Percentiles rank a stretch among this genome's conserved stretches.
Conservation (phyloP, 2,329 filamentous ascomycete species). For the Botryotinia globosa region DNA sequence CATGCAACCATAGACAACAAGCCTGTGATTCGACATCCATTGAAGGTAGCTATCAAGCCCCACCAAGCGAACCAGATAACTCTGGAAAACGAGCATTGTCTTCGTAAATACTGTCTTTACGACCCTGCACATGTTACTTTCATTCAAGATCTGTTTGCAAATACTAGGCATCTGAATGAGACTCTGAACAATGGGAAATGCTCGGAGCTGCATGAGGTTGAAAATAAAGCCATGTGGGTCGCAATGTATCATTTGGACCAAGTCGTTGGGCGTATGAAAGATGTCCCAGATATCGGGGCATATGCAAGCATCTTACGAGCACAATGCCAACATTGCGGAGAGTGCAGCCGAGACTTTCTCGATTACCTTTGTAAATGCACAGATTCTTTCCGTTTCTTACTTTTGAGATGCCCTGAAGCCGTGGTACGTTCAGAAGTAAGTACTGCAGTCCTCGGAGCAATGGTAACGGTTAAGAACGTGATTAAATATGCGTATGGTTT, state of each 20-base stretch:
- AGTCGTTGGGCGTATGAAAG: conserved; percentile 68
- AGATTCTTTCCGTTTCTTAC: conserved; percentile 59
- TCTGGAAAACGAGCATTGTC: conserved; percentile 67
- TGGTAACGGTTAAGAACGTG: conserved; percentile 51
- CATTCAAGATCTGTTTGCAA: conserved; percentile 58
- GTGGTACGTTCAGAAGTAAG: conserved; percentile 54
- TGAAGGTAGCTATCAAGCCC: conserved; percentile 47
- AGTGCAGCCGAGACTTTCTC: conserved; percentile 58
- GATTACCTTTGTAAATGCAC: conserved; percentile 58
- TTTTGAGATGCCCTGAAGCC: conserved; percentile 59
- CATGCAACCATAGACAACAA: conserved; percentile 28
- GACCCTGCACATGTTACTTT: conserved; percentile 70
- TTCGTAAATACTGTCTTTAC: conserved; percentile 76
- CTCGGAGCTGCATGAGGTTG: conserved; percentile 47
- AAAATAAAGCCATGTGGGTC: conserved; percentile 53
- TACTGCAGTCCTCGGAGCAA: conserved; percentile 50
- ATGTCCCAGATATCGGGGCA: conserved; percentile 58
- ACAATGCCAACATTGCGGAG: conserved; percentile 49
- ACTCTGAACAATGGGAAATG: conserved; percentile 49
- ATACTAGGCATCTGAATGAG: conserved; percentile 50
- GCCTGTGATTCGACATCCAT: conserved; percentile 40
- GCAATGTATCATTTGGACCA: conserved; percentile 70
- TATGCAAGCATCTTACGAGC: conserved; percentile 53
- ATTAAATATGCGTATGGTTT: conserved; percentile 49
- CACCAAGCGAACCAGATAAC: conserved; percentile 59